A percentile compares a stretch with the other conserved stretches of the same genome.
These are phyloP conservation scores for Pyrus hybrid DNA, from an alignment of 331 rosid species.

Conservation along the genomic window DNA sequence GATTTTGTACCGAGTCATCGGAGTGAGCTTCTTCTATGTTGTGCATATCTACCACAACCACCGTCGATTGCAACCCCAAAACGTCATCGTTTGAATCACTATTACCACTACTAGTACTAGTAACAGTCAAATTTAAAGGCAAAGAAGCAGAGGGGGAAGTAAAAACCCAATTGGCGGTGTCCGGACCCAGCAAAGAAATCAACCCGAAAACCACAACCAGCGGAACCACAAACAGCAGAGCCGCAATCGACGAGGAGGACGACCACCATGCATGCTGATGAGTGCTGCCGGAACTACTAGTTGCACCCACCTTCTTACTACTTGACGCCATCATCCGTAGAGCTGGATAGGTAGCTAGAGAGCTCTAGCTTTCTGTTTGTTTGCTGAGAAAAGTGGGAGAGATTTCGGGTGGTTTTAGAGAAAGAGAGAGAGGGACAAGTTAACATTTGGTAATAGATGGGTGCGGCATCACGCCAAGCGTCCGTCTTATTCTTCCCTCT, in stretches of 20 bases:
- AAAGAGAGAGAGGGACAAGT: constrained; percentile 1
- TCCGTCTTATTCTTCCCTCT: constrained; percentile 28
- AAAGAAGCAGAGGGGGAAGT: constrained; percentile 9
- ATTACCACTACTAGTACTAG: too few relatives aligned
- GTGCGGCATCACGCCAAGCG: constrained; percentile 49
- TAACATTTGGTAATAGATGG: constrained; percentile 49
- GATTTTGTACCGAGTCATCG: constrained; percentile 31
- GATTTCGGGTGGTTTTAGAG: background rate
- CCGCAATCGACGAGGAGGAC: constrained; percentile 28
- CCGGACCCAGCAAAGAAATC: constrained; percentile 46
- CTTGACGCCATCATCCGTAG: background rate
- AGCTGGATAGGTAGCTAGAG: background rate
- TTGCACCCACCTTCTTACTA: background rate
- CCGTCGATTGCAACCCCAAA: constrained; percentile 24
- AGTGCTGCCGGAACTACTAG: background rate
- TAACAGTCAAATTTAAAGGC: background rate
- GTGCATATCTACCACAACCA: constrained; percentile 21
- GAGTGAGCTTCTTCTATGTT: constrained; percentile 39
- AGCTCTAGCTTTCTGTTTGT: background rate
- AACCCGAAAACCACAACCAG: constrained; percentile 46
- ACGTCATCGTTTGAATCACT: background rate
- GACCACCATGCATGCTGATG: constrained; percentile 19
- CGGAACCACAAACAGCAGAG: constrained; percentile 46
- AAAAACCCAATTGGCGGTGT: constrained; percentile 25
- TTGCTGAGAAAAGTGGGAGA: constrained; percentile 1